Evolutionary conservation across 2,329 filamentous ascomycete species (phyloP).

Genomic region (Claviceps arundinis): DNA sequence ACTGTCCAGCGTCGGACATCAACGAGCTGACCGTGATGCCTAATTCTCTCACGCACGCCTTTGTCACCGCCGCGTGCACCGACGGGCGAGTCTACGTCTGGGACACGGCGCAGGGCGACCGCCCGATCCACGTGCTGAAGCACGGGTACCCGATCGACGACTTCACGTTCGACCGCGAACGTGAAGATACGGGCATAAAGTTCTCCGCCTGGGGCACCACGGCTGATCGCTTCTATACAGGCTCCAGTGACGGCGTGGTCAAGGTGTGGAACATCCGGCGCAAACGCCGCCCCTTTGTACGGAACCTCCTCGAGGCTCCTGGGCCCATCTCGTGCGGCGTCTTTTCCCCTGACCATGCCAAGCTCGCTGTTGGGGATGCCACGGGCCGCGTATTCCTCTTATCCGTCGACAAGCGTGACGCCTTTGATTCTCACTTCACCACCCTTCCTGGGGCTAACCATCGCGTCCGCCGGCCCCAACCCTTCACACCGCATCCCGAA

Average conservation of each 20-base stretch:
- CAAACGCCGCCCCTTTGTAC: constrained; percentile 30
- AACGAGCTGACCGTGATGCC: constrained; percentile 49
- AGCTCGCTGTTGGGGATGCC: constrained; percentile 46
- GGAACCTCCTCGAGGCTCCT: constrained; percentile 38
- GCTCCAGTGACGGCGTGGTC: constrained; percentile 48
- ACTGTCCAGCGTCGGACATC: constrained; percentile 47
- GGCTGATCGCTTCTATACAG: constrained; percentile 46
- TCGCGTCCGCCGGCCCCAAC: constrained; percentile 30
- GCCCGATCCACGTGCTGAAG: constrained; percentile 39
- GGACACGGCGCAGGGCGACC: constrained; percentile 44
- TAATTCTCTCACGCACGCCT: constrained; percentile 35
- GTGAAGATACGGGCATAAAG: constrained; percentile 48
- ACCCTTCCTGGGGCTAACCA: constrained; percentile 22
- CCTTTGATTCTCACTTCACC: constrained; percentile 20
- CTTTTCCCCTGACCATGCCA: constrained; percentile 43
- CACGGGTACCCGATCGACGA: constrained; percentile 35
- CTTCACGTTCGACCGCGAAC: constrained; percentile 32
- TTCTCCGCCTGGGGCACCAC: constrained; percentile 49
- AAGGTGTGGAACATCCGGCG: constrained; percentile 50
- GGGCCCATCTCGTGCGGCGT: constrained; percentile 44
- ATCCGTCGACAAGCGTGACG: constrained; percentile 32
- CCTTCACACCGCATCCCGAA: constrained; percentile 37
- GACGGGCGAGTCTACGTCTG: constrained; percentile 50
- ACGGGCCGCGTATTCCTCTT: constrained; percentile 46
- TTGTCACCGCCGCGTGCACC: constrained; percentile 48